A percentile compares a stretch with the other conserved stretches of the same genome.
These are phyloP conservation scores for Coemansia sp. DNA, from an alignment of 192 early-diverging fungal genomes.

Conservation along the genomic window DNA sequence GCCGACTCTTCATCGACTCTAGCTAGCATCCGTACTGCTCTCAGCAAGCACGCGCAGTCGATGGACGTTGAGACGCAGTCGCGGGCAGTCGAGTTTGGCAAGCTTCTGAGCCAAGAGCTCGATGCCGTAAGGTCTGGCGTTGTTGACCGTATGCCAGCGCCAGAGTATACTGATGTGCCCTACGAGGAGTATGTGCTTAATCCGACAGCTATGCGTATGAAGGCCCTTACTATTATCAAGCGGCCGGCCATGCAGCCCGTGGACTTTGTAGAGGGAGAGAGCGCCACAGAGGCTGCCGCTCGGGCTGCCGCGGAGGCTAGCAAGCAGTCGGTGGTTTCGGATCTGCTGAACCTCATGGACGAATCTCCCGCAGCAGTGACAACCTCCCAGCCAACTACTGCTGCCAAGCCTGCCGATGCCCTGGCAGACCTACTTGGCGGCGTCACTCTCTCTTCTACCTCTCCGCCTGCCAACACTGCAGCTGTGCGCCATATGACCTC, in stretches of 20 bases:
- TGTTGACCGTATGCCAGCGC: conserved; percentile 94
- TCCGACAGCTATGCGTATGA: conserved; percentile 58
- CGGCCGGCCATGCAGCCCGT: conserved; percentile 28
- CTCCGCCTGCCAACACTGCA: conserved; percentile 15
- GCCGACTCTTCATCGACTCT: conserved; percentile 29
- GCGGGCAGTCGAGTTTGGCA: conserved; percentile 88
- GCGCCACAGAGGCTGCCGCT: conserved; percentile 12
- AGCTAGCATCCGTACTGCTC: conserved; percentile 60
- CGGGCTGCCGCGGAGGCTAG: conserved; percentile 22
- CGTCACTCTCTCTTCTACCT: conserved; percentile 47
- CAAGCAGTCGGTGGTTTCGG: conserved; percentile 46
- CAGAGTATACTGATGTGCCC: conserved; percentile 60
- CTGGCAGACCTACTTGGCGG: conserved; percentile 81
- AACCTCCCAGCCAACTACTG: neutral
- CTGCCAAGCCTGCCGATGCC: conserved; percentile 45
- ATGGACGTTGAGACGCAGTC: conserved; percentile 93
- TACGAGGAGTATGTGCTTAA: conserved; percentile 56
- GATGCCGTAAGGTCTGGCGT: conserved; percentile 72
- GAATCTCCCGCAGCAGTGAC: conserved; percentile 24
- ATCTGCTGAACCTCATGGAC: conserved; percentile 74
- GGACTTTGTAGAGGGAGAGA: conserved; percentile 24
- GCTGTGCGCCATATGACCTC: conserved; percentile 22
- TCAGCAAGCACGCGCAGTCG: conserved; percentile 67
- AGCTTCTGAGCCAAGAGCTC: conserved; percentile 71
- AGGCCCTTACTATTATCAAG: conserved; percentile 31